A percentile compares a stretch with the other conserved stretches of the same genome.
phyloP scores from a whole-genome alignment of 208 protist genomes.

The Leishmania gerbilli region DNA sequence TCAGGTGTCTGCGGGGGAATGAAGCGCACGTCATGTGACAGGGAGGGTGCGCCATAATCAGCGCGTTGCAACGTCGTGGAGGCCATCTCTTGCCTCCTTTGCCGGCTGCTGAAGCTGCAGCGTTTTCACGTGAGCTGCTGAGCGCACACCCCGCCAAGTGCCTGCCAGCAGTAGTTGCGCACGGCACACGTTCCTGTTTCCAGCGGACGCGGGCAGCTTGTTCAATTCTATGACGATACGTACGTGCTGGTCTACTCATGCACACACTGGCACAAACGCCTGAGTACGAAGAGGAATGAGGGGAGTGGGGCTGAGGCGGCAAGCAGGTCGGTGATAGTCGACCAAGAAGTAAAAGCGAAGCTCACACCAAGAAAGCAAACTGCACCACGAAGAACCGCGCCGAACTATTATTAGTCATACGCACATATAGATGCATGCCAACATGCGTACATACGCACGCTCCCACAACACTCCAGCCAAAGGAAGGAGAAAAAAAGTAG shows the following conservation, averaged over 20 bases:
- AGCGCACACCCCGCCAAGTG: background rate
- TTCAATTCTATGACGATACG: background rate
- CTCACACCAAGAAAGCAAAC: background rate
- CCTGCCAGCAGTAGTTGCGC: background rate
- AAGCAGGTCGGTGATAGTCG: background rate
- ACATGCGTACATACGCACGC: background rate
- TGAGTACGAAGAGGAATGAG: background rate
- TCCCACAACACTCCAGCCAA: background rate
- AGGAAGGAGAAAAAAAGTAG: background rate
- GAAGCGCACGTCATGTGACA: background rate
- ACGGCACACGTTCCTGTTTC: background rate
- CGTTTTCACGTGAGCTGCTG: background rate
- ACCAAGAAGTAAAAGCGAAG: background rate
- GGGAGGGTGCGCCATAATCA: no score
- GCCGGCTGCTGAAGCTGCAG: background rate
- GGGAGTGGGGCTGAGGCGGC: background rate
- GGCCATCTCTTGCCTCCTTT: background rate
- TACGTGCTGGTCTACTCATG: background rate
- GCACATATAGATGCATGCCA: background rate
- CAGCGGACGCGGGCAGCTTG: background rate
- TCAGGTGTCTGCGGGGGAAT: background rate
- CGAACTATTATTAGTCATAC: background rate
- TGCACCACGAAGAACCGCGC: background rate
- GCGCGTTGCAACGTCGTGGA: background rate
- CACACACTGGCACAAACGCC: background rate